These are phyloP conservation scores for Geosmithia morbida DNA, from an alignment of 2,329 filamentous ascomycete genomes.

Conservation along the genomic window DNA sequence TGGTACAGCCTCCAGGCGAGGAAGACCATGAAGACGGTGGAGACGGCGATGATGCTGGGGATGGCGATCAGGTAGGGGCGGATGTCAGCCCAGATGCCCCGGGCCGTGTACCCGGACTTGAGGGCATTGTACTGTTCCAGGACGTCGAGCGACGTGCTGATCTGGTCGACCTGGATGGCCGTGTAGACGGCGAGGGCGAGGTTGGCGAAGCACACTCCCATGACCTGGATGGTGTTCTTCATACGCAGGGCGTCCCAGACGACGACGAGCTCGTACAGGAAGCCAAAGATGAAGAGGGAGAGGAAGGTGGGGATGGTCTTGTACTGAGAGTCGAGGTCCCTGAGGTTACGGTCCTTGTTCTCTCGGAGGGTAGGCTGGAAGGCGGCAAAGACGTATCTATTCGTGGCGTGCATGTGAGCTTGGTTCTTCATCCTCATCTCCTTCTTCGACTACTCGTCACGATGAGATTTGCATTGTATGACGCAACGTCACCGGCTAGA, in stretches of 20 bases:
- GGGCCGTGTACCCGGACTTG: conserved; percentile 11
- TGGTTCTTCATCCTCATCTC: too few species aligned
- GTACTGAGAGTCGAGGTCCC: conserved; percentile 32
- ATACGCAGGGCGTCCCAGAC: conserved; percentile 86
- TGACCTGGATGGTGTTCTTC: conserved; percentile 98
- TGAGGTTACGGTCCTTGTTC: conserved; percentile 8
- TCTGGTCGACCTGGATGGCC: conserved; percentile 84
- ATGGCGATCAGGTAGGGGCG: conserved; percentile 72
- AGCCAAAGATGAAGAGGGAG: conserved; percentile 93
- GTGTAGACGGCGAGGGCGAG: conserved; percentile 85
- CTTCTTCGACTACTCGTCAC: too few species aligned
- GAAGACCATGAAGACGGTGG: conserved; percentile 58
- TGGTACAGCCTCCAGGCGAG: conserved; percentile 93
- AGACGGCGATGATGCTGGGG: conserved; percentile 67
- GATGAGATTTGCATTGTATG: too few species aligned
- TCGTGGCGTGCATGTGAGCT: too few species aligned
- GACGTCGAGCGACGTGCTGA: conserved; percentile 52
- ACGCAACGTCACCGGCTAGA: too few species aligned
- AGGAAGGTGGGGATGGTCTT: conserved; percentile 87
- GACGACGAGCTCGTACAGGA: conserved; percentile 78
- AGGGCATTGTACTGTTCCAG: conserved; percentile 34
- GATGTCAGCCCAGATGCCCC: conserved; percentile 52
- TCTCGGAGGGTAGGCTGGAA: conserved; percentile 53
- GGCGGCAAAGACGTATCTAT: conserved; percentile 81
- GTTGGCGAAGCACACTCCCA: conserved; percentile 88